These are phyloP conservation scores for Toxicodendron radicans DNA, from an alignment of 345 rosid genomes.

Conservation along the genomic window DNA sequence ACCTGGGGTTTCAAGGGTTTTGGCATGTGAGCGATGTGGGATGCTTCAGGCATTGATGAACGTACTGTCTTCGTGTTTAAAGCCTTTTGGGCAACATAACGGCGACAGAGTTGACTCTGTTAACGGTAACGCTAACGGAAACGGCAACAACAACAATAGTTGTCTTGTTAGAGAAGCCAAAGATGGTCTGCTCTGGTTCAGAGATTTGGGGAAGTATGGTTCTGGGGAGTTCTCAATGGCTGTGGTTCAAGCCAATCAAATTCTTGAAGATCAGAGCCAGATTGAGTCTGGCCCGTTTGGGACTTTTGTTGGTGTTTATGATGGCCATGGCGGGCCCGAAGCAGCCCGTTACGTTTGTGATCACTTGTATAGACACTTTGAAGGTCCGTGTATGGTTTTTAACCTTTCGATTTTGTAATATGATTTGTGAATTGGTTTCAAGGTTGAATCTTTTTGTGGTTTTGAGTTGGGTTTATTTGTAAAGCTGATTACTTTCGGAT, in stretches of 20 bases:
- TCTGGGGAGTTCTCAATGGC: slow-evolving; percentile 92
- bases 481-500: not conserved
- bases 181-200: slow-evolving; percentile 79
- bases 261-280: slow-evolving; percentile 87
- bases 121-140: slow-evolving; percentile 12
- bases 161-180: slow-evolving; percentile 52
- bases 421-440: slow-evolving; percentile 6
- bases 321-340: slow-evolving; percentile 92
- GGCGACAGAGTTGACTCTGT: slow-evolving; percentile 22
- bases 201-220: slow-evolving; percentile 66
- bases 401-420: not conserved
- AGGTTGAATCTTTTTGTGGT: not conserved
- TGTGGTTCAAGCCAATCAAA: slow-evolving; percentile 83
- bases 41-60: slow-evolving; percentile 92
- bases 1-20: slow-evolving; percentile 17
- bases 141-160: slow-evolving; percentile 12
- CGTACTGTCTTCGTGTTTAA: slow-evolving; percentile 75
- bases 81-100: slow-evolving; percentile 61
- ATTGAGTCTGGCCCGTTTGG: slow-evolving; percentile 90
- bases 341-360: slow-evolving; percentile 87
- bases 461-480: slow-evolving; percentile 8
- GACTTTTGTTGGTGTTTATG: slow-evolving; percentile 88
- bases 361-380: slow-evolving; percentile 71
- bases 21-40: slow-evolving; percentile 68
- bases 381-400: slow-evolving; percentile 48